phyloP scores from a whole-genome alignment of 2,329 filamentous ascomycete genomes.

The Cladobotryum protrusum region DNA sequence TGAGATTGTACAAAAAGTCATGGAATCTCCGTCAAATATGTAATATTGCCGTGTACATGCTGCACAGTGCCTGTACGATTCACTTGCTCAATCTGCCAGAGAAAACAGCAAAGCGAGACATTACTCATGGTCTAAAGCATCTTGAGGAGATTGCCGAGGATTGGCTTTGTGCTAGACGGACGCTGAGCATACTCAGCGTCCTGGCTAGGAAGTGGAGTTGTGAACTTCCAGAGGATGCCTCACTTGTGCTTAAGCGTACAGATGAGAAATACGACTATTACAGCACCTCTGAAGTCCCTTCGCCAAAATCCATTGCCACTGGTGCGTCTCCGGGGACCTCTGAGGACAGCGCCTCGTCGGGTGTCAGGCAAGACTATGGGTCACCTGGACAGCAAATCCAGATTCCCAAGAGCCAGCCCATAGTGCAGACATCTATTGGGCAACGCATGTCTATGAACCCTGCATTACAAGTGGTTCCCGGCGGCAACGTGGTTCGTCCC shows the following conservation, averaged over 20 bases:
- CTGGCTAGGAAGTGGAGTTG: constrained; percentile 87
- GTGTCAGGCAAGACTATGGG: constrained; percentile 26
- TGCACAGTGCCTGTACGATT: constrained; percentile 89
- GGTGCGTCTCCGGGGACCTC: constrained; percentile 22
- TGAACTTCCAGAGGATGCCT: constrained; percentile 77
- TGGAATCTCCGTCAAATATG: constrained; percentile 91
- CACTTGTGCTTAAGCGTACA: constrained; percentile 66
- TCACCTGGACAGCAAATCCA: constrained; percentile 29
- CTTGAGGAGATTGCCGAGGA: constrained; percentile 93
- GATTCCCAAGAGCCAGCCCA: constrained; percentile 16
- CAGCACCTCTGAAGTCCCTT: constrained; percentile 54
- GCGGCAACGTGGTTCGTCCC: background rate
- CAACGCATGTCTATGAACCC: constrained; percentile 12
- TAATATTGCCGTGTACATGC: constrained; percentile 94
- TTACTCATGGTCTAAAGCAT: constrained; percentile 84
- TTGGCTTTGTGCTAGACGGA: constrained; percentile 84
- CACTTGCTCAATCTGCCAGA: constrained; percentile 90
- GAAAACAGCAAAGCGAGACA: constrained; percentile 82
- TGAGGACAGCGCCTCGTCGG: constrained; percentile 20
- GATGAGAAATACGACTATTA: constrained; percentile 75
- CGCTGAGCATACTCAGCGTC: constrained; percentile 77
- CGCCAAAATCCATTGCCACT: constrained; percentile 37
- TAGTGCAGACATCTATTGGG: constrained; percentile 10
- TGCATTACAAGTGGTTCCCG: constrained; percentile 5
- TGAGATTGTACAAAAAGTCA: constrained; percentile 86